A percentile compares a stretch with the other conserved stretches of the same genome.
Conservation (phyloP, 2,329 filamentous ascomycete species). For the Xylaria sp. region DNA sequence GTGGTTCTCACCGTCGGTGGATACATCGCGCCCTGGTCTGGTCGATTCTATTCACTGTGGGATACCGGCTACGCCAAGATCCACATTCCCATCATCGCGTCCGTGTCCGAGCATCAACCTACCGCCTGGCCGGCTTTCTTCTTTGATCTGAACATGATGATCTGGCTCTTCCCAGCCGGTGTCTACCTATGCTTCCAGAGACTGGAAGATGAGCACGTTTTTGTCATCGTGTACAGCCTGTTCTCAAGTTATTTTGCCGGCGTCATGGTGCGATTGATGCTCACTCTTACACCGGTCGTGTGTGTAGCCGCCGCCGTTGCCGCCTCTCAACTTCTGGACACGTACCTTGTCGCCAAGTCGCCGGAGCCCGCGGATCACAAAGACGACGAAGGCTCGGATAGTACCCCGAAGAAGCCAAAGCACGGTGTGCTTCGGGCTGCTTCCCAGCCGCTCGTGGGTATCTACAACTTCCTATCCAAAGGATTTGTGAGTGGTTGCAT, state of each 20-base stretch:
- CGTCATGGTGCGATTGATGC: conserved; percentile 99
- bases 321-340: conserved; percentile 84
- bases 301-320: conserved; percentile 92
- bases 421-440: conserved; percentile 67
- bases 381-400: conserved; percentile 50
- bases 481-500: conserved; percentile 72
- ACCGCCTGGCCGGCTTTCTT: conserved; percentile 99
- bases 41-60: conserved; percentile 99
- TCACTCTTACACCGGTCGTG: conserved; percentile 93
- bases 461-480: conserved; percentile 83
- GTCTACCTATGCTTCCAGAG: conserved; percentile 98
- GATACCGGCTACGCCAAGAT: conserved; percentile 99
- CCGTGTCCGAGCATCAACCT: conserved; percentile 98
- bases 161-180: conserved; percentile 98
- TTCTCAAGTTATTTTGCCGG: conserved; percentile 97
- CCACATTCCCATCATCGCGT: conserved; percentile 98
- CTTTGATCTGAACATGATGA: conserved; percentile 96
- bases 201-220: conserved; percentile 94
- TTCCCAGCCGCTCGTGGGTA: conserved; percentile 74
- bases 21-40: conserved; percentile 95
- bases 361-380: conserved; percentile 57
- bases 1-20: conserved; percentile 86
- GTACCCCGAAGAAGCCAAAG: conserved; percentile 61
- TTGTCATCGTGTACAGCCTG: conserved; percentile 95
- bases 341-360: conserved; percentile 71